These are phyloP conservation scores for Candida arabinofermentans DNA, from an alignment of 805 yeast species.

Conservation along the genomic window DNA sequence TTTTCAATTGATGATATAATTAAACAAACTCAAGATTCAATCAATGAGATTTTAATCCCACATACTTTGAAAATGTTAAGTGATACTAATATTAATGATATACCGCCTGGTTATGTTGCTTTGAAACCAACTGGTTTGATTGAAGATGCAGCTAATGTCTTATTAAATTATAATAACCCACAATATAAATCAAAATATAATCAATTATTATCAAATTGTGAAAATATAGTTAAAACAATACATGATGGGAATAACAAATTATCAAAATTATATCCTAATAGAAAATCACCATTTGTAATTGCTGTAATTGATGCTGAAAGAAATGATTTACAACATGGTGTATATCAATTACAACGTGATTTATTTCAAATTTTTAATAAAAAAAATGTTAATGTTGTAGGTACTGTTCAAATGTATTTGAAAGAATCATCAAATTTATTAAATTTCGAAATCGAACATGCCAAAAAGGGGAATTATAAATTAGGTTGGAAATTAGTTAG, in stretches of 20 bases:
- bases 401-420: constrained; percentile 91
- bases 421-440: constrained; percentile 64
- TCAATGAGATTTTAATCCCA: constrained; percentile 65
- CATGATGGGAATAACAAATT: constrained; percentile 48
- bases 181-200: constrained; percentile 49
- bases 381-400: constrained; percentile 65
- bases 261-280: constrained; percentile 50
- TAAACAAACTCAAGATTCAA: constrained; percentile 59
- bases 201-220: constrained; percentile 60
- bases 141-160: constrained; percentile 67
- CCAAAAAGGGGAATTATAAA: constrained; percentile 57
- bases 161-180: constrained; percentile 56
- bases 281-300: constrained; percentile 68
- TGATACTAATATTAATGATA: constrained; percentile 48
- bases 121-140: constrained; percentile 90
- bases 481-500: constrained; percentile 87
- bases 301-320: constrained; percentile 91
- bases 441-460: constrained; percentile 58
- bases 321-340: constrained; percentile 83
- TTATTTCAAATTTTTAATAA: constrained; percentile 72
- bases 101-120: constrained; percentile 91
- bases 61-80: constrained; percentile 58
- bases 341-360: constrained; percentile 82
- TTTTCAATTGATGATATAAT: constrained; percentile 53
- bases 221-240: constrained; percentile 54